Base-by-base conservation (phyloP, 169 alveolate genomes). In the Cryptosporidium tyzzeri region DNA sequence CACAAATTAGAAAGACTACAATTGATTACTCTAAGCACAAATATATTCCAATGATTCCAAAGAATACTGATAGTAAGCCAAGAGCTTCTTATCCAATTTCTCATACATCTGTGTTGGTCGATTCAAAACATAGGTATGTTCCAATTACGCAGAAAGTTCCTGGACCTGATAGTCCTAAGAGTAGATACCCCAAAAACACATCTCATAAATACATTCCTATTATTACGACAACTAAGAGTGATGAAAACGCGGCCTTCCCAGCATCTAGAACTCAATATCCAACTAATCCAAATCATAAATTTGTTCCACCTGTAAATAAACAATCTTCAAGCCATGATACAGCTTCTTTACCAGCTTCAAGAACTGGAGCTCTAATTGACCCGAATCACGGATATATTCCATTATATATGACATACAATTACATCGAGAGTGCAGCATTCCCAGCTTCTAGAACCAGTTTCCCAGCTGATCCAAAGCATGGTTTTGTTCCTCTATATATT, bases 381-480 rank as follows among this genome's bases (percentile, higher is more conserved):
- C n/a, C 67, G 9, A 70, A 23, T 5, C 71, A 65, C 1, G 71
- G 71, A 10, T 65, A 35, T 65, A 65, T 65, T 65, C 71, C 71
- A 5, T 6, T 48, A 14, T 48, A 14, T 23, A 31, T 45, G 7
- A 39, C 31, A 16, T 5, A 0, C 4, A 35, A 35, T n/a, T 7
- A 37, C n/a, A 35, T 3, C 12, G 71, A 39, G 18, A 35, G 3
- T 18, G 86, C 74, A 6, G 55, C 80, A 7, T 44, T 44, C 14
- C 89, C 89, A n/a, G 89, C 89, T 16, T 62, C 71, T 26, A 59
- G 75, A 18, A 80, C 80, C 14, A 44, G 69, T 1, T 9, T 44
- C 7, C 89, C 89, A 10, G 48, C 80, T 0, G 45, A 80, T 48
- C 61, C 69, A 9, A 80, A 55, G 21, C 86, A 73, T 23, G 33